Evolutionary conservation across 352 stramenopile species (phyloP).

Genomic region (Globisporangium acanthophoron): DNA sequence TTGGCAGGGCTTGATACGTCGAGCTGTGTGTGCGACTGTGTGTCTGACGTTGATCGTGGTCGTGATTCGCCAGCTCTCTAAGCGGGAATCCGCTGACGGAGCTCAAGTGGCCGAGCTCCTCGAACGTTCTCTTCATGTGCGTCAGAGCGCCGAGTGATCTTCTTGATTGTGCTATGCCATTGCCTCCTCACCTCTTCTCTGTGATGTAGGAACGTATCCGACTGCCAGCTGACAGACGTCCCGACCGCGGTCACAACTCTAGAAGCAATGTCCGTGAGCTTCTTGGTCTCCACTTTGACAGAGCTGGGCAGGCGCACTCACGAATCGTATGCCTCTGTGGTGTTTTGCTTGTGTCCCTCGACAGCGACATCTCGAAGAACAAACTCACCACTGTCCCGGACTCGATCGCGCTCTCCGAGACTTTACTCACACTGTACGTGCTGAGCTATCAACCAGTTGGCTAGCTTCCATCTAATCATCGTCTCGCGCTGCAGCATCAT

Average conservation of each 20-base stretch:
- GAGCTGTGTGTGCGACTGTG: no score
- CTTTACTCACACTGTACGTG: slow-evolving; percentile 6
- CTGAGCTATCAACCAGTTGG: neutral
- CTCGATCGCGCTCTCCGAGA: slow-evolving; percentile 4
- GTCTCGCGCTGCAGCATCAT: slow-evolving; percentile 2
- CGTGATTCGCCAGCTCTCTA: neutral
- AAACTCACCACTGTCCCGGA: slow-evolving; percentile 1
- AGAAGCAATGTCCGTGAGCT: slow-evolving; percentile 1
- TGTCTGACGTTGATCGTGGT: neutral
- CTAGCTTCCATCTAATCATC: neutral
- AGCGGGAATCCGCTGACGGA: neutral
- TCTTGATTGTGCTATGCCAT: neutral
- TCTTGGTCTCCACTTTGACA: neutral
- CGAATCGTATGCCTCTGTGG: no score
- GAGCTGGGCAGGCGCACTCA: no score
- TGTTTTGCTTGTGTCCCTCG: no score
- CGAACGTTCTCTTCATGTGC: slow-evolving; percentile 7
- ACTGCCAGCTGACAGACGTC: slow-evolving; percentile 1
- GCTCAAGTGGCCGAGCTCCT: slow-evolving; percentile 4
- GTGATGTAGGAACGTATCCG: slow-evolving; percentile 4
- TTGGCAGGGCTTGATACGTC: no score
- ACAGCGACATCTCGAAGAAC: slow-evolving; percentile 8
- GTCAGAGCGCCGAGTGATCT: neutral
- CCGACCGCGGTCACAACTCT: neutral
- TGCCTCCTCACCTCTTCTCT: no score